Evolutionary conservation across 345 rosid genomes (phyloP).

Genomic region (Rhizophora mangle): DNA sequence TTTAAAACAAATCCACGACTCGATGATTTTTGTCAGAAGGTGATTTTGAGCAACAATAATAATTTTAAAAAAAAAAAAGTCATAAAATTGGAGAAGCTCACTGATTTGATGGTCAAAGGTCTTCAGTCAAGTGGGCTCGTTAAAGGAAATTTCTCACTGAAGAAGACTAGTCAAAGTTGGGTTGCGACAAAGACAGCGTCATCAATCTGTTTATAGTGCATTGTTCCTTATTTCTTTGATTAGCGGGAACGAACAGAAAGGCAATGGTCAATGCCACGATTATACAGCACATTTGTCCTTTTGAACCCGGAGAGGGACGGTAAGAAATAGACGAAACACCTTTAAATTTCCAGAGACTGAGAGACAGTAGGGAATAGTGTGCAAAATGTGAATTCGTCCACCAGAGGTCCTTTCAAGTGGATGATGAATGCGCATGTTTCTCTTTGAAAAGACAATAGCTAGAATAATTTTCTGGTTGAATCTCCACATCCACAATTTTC

Average conservation of each 20-base stretch:
- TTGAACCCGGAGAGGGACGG: background rate
- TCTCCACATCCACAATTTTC: background rate
- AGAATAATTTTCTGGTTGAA: background rate
- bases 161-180: background rate
- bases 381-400: background rate
- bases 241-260: background rate
- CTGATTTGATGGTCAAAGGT: conserved; percentile 9
- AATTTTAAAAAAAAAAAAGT: too few species aligned
- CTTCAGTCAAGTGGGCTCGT: background rate
- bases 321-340: background rate
- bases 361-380: background rate
- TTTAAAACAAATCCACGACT: too few species aligned
- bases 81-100: too few species aligned
- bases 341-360: too few species aligned
- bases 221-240: too few species aligned
- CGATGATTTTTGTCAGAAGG: too few species aligned
- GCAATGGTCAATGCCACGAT: background rate
- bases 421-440: background rate
- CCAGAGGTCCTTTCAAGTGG: background rate
- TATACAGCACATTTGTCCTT: background rate
- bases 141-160: conserved; percentile 5
- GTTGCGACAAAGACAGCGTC: conserved; percentile 14
- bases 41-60: too few species aligned
- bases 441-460: background rate
- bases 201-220: background rate